A percentile compares a stretch with the other conserved stretches of the same genome.
Evolutionary conservation across 2,329 filamentous ascomycete genomes (phyloP).

Genomic region (Calonectria hawksworthii): DNA sequence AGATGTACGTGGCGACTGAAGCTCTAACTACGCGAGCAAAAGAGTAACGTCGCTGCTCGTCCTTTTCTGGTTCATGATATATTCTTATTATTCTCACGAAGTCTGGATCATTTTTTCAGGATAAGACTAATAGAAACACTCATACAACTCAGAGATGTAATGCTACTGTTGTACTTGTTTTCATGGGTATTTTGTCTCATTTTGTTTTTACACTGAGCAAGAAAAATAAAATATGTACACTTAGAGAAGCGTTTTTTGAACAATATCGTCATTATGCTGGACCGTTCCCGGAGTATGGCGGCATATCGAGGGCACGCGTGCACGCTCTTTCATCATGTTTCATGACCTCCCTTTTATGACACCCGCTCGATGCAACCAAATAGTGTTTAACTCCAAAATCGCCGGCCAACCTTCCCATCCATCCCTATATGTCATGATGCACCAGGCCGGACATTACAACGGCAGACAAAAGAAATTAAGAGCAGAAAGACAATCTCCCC

Average conservation of each 20-base stretch:
- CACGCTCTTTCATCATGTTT: constrained; percentile 15
- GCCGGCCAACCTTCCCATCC: constrained; percentile 32
- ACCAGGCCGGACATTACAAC: constrained; percentile 36
- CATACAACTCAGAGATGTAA: neutral
- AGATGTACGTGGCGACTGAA: constrained; percentile 50
- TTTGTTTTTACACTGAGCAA: neutral
- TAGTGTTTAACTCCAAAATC: constrained; percentile 45
- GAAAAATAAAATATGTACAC: constrained; percentile 1
- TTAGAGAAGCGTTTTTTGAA: constrained; percentile 5
- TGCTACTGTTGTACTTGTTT: neutral
- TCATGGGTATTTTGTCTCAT: neutral
- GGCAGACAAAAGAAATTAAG: constrained; percentile 29
- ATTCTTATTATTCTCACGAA: constrained; percentile 17
- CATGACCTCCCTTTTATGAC: constrained; percentile 16
- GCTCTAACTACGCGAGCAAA: constrained; percentile 36
- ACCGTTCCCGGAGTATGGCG: constrained; percentile 16
- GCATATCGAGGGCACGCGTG: constrained; percentile 20
- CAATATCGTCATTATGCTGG: constrained; percentile 20
- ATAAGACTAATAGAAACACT: constrained; percentile 25
- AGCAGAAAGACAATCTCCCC: constrained; percentile 13
- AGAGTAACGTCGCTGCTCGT: constrained; percentile 33
- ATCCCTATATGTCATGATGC: constrained; percentile 40
- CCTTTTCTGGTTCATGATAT: constrained; percentile 33
- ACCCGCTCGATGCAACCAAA: constrained; percentile 33
- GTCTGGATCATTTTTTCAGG: constrained; percentile 11